phyloP scores from a whole-genome alignment of 352 stramenopile genomes.

The Thraustochytrium striatum region DNA sequence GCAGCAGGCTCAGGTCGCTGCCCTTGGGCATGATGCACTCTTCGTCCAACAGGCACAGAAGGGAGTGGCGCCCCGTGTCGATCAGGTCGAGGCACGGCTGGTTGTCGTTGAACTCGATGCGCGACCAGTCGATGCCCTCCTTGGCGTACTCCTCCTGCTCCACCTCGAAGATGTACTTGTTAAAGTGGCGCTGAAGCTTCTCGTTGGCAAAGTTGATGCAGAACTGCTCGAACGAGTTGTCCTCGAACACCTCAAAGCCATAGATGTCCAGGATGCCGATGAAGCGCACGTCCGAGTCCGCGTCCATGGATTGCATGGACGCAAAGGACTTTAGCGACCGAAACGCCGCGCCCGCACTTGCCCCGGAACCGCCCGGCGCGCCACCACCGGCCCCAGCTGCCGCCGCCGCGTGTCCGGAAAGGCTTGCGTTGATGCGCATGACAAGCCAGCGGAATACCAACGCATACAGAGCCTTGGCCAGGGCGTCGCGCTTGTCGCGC shows the following conservation, averaged over 20 bases:
- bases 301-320: background rate
- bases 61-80: conserved; percentile 52
- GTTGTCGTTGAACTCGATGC: conserved; percentile 75
- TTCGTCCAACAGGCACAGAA: conserved; percentile 37
- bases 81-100: conserved; percentile 57
- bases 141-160: conserved; percentile 74
- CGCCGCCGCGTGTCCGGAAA: conserved; percentile 5
- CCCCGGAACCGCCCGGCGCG: conserved; percentile 50
- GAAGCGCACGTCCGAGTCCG: conserved; percentile 51
- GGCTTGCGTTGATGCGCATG: conserved; percentile 47
- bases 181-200: conserved; percentile 77
- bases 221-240: conserved; percentile 86
- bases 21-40: conserved; percentile 42
- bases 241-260: conserved; percentile 85
- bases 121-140: conserved; percentile 64
- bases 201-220: conserved; percentile 84
- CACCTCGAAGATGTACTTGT: conserved; percentile 75
- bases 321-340: background rate
- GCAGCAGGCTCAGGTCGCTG: conserved; percentile 35
- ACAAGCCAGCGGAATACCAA: conserved; percentile 94
- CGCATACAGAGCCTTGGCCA: conserved; percentile 89
- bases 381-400: conserved; percentile 46
- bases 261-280: conserved; percentile 89
- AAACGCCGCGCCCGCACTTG: background rate
- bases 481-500: conserved; percentile 65